A percentile compares a stretch with the other conserved stretches of the same genome.
phyloP scores from a whole-genome alignment of 2,329 filamentous ascomycete species.

The Penicillium palitans region DNA sequence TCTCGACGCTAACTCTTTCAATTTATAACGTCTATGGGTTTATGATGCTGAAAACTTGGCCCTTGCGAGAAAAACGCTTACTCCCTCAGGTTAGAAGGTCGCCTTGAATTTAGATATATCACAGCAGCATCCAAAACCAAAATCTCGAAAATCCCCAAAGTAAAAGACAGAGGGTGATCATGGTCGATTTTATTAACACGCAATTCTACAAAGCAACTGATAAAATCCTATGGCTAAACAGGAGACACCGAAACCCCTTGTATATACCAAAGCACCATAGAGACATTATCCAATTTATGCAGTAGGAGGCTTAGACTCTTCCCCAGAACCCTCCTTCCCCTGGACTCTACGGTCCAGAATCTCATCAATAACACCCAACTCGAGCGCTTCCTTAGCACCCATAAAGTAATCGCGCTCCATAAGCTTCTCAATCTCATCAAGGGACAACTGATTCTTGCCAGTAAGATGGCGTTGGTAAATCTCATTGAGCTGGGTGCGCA shows the following conservation, averaged over 20 bases:
- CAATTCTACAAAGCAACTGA: background rate
- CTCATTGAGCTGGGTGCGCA: constrained; percentile 80
- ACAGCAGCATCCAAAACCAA: background rate
- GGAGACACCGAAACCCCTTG: background rate
- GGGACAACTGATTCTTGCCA: constrained; percentile 61
- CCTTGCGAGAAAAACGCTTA: background rate
- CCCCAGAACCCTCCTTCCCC: constrained; percentile 23
- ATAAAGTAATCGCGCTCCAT: constrained; percentile 98
- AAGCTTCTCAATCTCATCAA: constrained; percentile 85
- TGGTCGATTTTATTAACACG: background rate
- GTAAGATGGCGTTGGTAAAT: constrained; percentile 89
- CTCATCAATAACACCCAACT: constrained; percentile 88
- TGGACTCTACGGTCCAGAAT: constrained; percentile 61
- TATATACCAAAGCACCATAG: background rate
- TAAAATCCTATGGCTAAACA: background rate
- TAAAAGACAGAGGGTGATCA: background rate
- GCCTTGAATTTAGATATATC: background rate
- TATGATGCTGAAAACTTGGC: background rate
- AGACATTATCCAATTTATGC: constrained; percentile 6
- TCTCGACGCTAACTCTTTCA: background rate
- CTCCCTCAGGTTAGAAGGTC: background rate
- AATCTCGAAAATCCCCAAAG: background rate
- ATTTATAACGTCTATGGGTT: background rate
- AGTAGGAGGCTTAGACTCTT: constrained; percentile 26
- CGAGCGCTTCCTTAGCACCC: constrained; percentile 81